Evolutionary conservation across 306 rosid genomes (phyloP).

Genomic region (Lathyrus aphaca): DNA sequence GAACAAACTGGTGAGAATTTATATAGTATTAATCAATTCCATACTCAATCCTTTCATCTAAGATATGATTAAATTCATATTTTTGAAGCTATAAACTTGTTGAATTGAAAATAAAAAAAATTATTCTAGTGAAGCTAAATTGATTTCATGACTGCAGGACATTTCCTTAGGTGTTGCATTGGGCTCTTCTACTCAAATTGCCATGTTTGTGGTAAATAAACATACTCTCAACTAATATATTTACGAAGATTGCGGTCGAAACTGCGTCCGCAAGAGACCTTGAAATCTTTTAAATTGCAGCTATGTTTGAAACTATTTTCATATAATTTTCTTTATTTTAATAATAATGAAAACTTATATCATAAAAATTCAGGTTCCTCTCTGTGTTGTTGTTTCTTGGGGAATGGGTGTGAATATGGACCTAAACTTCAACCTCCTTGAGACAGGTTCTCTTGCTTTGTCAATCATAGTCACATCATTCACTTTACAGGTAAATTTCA

Average conservation of each 20-base stretch:
- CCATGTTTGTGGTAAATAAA: constrained; percentile 48
- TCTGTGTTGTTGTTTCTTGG: constrained; percentile 79
- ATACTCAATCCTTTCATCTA: neutral
- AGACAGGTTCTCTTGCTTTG: constrained; percentile 77
- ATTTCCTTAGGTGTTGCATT: constrained; percentile 48
- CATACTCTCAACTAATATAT: neutral
- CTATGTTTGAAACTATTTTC: no score
- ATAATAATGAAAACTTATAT: neutral
- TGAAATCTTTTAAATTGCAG: no score
- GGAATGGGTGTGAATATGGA: constrained; percentile 75
- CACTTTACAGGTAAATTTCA: constrained; percentile 62
- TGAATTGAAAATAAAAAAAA: no score
- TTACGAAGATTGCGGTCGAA: no score
- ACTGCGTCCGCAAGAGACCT: no score
- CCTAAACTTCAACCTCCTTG: constrained; percentile 71
- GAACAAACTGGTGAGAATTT: constrained; percentile 68
- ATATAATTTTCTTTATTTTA: neutral
- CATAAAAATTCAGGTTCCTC: constrained; percentile 62
- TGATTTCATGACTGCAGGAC: constrained; percentile 36
- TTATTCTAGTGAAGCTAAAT: constrained; percentile 13
- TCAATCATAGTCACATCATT: constrained; percentile 71
- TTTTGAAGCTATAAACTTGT: neutral
- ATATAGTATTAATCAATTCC: neutral
- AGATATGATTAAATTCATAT: neutral
- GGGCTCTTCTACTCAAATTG: constrained; percentile 55